These are phyloP conservation scores for Rossbeevera mucosa DNA, from an alignment of 768 basidiomycete genomes.

Conservation along the genomic window DNA sequence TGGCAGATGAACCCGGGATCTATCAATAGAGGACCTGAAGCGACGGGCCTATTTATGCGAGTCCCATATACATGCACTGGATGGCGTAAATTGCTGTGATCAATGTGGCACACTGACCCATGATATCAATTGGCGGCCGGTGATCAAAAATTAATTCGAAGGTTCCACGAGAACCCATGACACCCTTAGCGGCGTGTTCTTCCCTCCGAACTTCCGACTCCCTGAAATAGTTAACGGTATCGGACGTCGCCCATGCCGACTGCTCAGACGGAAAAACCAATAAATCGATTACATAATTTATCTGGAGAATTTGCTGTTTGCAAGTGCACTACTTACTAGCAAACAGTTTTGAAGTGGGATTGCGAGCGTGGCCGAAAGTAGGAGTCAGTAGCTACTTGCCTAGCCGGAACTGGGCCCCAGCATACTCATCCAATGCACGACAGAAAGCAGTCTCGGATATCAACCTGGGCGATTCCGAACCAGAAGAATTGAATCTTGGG, in stretches of 20 bases:
- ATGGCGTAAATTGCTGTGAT: not conserved
- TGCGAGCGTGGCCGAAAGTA: not conserved
- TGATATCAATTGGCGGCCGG: not conserved
- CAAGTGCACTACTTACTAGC: not conserved
- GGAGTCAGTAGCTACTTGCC: slow-evolving; percentile 49
- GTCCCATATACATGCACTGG: not conserved
- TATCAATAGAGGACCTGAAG: not conserved
- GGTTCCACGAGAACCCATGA: not conserved
- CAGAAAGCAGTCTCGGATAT: slow-evolving; percentile 59
- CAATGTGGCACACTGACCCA: not conserved
- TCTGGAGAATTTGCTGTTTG: not conserved
- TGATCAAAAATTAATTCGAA: not conserved
- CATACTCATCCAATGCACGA: slow-evolving; percentile 68
- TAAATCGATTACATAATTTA: not conserved
- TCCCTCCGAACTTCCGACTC: not conserved
- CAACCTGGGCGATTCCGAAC: slow-evolving; percentile 13
- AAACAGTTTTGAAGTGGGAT: not conserved
- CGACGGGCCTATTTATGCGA: slow-evolving; percentile 23
- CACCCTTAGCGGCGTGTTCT: not conserved
- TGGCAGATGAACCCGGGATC: not conserved
- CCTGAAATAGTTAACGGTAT: not conserved
- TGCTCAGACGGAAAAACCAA: not conserved
- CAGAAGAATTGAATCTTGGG: not conserved
- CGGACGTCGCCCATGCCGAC: not conserved
- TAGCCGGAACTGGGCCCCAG: slow-evolving; percentile 70